Evolutionary conservation across 2,329 filamentous ascomycete species (phyloP).

Genomic region (Neonectria neomacrospora): DNA sequence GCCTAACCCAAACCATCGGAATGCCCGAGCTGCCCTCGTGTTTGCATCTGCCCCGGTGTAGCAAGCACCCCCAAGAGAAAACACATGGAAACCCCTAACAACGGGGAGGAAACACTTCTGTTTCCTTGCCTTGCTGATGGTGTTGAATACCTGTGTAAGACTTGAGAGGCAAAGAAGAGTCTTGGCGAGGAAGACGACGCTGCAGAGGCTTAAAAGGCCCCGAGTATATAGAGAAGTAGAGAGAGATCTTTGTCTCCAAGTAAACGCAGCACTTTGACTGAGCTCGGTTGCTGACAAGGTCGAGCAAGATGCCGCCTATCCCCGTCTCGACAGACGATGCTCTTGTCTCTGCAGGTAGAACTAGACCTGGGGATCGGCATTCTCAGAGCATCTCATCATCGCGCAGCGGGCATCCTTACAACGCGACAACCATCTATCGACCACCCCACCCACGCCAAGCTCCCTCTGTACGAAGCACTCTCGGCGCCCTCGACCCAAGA

Average conservation of each 20-base stretch:
- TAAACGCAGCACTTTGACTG: not conserved
- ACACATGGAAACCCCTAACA: too few relatives aligned
- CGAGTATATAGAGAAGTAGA: slow-evolving; percentile 2
- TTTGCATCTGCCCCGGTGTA: not conserved
- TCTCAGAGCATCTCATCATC: not conserved
- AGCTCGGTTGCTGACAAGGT: not conserved
- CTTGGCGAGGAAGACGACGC: not conserved
- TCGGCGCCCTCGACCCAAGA: not conserved
- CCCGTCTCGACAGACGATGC: not conserved
- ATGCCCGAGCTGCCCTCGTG: not conserved
- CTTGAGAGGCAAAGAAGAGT: not conserved
- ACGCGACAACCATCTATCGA: not conserved
- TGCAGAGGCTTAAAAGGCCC: not conserved
- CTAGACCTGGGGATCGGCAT: too few relatives aligned
- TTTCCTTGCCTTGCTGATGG: not conserved
- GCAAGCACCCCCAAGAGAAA: not conserved
- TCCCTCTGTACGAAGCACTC: not conserved
- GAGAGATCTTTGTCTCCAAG: not conserved
- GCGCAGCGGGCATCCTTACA: not conserved
- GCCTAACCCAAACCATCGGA: not conserved
- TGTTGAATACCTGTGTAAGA: not conserved
- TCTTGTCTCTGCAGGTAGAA: not conserved
- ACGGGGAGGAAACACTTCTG: not conserved
- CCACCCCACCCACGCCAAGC: not conserved
- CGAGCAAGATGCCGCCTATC: slow-evolving; percentile 24